Evolutionary conservation across 768 basidiomycete species (phyloP), one percentile per base, ranked within the genome.

Genomic region (Boletus reticuloceps): DNA sequence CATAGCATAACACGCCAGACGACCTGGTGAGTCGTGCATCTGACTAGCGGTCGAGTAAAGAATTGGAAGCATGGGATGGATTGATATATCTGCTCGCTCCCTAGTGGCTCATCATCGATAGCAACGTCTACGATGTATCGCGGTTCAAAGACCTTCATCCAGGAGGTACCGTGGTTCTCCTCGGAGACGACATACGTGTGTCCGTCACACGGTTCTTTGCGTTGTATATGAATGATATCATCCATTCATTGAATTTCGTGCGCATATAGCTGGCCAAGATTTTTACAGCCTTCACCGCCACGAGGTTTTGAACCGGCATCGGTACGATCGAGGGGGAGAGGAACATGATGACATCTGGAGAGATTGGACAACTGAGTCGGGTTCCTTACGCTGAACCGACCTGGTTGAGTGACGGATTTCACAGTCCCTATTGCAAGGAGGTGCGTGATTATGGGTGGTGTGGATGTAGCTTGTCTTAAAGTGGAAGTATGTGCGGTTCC

Each of bases 341-440:
- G 57, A 77, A 78, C 41, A 64, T 76, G 46, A 74, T 90, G 43
- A 64, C 77, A 50, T 68, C 76, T 22, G 75, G 73, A 14, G 72
- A 71, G 25, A 61, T 75, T 5, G 89, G 88, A 3, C 75, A 77
- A 51, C 66, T 88, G 41, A 86, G 84, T 60, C 71, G 72, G 57
- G 86, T 93, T 2, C 91, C 91, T 0, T 92, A 89, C 67, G 88
- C 81, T 3, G 91, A 94, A 65, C 88, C 89, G 2, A 83, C 83
- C 2, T 92, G 89, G 87, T 72, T 91, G 46, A 74, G 79, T 0
- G 59, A 77, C 5, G 85, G 82, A 13, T 91, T 81, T 74, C 75
- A 83, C 58, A 84, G 80, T 54, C 88, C 91, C 0, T 93, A 92
- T 73, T 93, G 77, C 74, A 84, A 77, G 22, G 87, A 91, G 67